These are phyloP conservation scores for Chenopodium berlandieri DNA, from an alignment of 148 eudicot genomes.

Conservation along the genomic window DNA sequence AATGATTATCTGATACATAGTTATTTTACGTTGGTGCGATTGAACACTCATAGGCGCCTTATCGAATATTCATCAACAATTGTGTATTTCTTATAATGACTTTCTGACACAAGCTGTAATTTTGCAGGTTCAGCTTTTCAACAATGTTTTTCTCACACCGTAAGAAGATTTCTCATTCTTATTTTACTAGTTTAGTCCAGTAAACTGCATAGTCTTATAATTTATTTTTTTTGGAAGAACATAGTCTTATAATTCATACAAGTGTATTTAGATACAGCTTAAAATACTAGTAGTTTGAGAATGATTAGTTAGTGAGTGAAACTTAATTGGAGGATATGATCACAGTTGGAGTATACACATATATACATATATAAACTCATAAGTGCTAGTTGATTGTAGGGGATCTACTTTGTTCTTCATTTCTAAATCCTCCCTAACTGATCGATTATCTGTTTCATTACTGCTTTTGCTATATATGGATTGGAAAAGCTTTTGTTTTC, in stretches of 20 bases:
- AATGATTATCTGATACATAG: neutral
- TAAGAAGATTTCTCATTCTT: constrained; percentile 38
- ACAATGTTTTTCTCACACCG: constrained; percentile 95
- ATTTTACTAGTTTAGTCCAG: neutral
- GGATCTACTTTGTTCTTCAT: neutral
- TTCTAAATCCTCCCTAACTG: neutral
- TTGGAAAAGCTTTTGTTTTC: neutral
- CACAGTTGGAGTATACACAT: neutral
- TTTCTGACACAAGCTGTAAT: constrained; percentile 11
- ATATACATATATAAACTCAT: neutral
- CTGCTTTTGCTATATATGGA: neutral
- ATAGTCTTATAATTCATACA: neutral
- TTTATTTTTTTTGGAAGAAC: too few species aligned
- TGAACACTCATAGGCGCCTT: neutral
- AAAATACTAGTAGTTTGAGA: neutral
- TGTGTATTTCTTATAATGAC: neutral
- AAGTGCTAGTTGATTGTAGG: neutral
- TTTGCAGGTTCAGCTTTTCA: constrained; percentile 93
- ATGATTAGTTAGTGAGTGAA: neutral
- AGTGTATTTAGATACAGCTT: neutral
- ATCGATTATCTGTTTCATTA: neutral
- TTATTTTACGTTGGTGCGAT: neutral
- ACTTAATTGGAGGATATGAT: neutral
- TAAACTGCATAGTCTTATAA: neutral
- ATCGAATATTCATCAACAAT: neutral